A percentile compares a stretch with the other conserved stretches of the same genome.
Evolutionary conservation across 768 basidiomycete species (phyloP).

Genomic region (Phanerodontia chrysosporium): DNA sequence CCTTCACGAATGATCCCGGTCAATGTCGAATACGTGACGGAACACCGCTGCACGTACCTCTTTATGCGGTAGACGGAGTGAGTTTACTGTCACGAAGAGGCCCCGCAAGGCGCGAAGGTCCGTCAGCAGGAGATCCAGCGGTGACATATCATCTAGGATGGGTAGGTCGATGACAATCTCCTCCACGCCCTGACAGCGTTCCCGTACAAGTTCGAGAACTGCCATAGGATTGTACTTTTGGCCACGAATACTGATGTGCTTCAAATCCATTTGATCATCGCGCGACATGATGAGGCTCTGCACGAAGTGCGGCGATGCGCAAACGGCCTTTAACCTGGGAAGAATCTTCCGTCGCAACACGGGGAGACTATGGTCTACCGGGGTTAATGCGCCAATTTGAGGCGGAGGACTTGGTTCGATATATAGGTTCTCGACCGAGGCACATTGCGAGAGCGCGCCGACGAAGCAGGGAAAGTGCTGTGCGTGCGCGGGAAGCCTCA

Average conservation of each 20-base stretch:
- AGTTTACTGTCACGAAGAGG: background rate
- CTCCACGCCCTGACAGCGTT: background rate
- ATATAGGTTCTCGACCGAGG: conserved; percentile 2
- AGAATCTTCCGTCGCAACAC: background rate
- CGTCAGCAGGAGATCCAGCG: background rate
- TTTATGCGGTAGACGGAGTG: background rate
- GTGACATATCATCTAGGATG: background rate
- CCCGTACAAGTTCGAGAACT: background rate
- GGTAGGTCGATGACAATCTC: background rate
- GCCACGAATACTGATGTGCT: background rate
- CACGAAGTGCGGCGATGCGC: background rate
- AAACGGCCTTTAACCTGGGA: background rate
- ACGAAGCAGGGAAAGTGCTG: conserved; percentile 7
- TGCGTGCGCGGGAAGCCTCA: conserved; percentile 3
- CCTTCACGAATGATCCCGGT: background rate
- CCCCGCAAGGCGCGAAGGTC: background rate
- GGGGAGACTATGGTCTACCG: background rate
- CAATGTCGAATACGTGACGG: background rate
- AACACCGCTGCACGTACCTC: background rate
- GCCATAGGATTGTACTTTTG: background rate
- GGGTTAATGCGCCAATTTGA: background rate
- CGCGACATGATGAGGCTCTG: background rate
- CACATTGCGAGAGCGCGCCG: conserved; percentile 3
- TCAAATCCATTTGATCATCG: background rate
- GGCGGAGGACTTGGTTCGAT: background rate